Conservation (phyloP, 441 rosid genomes). For the Cnidoscolus chayamansa region DNA sequence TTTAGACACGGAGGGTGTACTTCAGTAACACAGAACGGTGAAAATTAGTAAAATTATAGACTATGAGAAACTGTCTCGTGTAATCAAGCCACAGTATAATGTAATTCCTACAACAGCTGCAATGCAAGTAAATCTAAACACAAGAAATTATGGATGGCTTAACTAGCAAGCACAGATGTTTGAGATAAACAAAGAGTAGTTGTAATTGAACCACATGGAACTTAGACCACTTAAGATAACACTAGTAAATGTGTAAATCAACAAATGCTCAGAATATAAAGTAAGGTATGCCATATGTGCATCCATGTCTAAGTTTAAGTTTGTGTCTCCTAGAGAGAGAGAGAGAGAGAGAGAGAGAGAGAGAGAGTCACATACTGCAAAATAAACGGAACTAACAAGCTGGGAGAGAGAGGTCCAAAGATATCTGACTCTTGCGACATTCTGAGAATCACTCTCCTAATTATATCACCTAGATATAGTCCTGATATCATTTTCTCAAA, state of each 20-base stretch:
- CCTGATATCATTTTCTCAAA: constrained; percentile 99
- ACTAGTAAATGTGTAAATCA: not conserved
- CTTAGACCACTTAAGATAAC: not conserved
- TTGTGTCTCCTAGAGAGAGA: too few species aligned
- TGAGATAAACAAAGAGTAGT: not conserved
- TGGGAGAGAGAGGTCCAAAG: constrained; percentile 62
- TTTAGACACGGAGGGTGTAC: constrained; percentile 58
- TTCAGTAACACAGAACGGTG: constrained; percentile 23
- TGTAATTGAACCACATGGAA: not conserved
- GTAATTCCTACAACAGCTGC: not conserved
- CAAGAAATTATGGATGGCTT: too few species aligned
- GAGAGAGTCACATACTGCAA: constrained; percentile 43
- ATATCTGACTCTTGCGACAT: constrained; percentile 67
- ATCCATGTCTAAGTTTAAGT: too few species aligned
- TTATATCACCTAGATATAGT: constrained; percentile 92
- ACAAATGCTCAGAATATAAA: not conserved
- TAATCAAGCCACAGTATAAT: not conserved
- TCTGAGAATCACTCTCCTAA: constrained; percentile 76
- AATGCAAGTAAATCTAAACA: too few species aligned
- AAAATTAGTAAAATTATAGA: not conserved
- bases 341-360: constrained; percentile 3
- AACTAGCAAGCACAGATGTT: not conserved
- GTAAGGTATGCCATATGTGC: not conserved
- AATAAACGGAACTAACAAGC: constrained; percentile 51
- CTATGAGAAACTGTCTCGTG: too few species aligned